phyloP scores from a whole-genome alignment of 2,329 filamentous ascomycete genomes.

The Aspergillus sp. region DNA sequence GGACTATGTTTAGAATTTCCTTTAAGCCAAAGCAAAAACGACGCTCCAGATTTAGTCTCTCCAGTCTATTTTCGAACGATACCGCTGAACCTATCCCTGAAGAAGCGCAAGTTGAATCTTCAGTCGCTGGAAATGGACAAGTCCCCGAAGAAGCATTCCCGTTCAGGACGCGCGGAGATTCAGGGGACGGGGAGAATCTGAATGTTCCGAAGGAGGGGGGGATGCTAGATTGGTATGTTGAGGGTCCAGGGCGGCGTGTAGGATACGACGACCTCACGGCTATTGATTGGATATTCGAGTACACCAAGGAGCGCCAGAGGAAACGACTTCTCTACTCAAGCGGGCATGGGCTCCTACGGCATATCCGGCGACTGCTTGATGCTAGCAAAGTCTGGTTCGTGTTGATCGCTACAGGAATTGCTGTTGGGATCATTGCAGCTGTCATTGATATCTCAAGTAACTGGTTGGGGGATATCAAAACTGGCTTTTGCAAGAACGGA shows the following conservation, averaged over 20 bases:
- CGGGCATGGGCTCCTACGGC: constrained; percentile 61
- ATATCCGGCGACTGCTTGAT: constrained; percentile 65
- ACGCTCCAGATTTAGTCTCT: constrained; percentile 30
- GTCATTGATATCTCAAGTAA: constrained; percentile 83
- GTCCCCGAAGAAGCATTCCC: constrained; percentile 18
- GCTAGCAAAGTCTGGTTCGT: constrained; percentile 87
- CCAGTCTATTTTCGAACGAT: constrained; percentile 28
- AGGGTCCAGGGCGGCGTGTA: constrained; percentile 79
- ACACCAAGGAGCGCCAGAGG: constrained; percentile 88
- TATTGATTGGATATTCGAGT: constrained; percentile 99
- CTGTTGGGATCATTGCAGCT: constrained; percentile 76
- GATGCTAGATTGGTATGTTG: constrained; percentile 70
- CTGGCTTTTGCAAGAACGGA: constrained; percentile 71
- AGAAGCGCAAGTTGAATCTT: constrained; percentile 12
- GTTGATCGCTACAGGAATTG: constrained; percentile 72
- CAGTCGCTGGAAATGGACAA: constrained; percentile 17
- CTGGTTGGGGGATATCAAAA: constrained; percentile 89
- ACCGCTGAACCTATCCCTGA: constrained; percentile 16
- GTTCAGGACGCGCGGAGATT: constrained; percentile 12
- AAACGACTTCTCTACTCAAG: constrained; percentile 65
- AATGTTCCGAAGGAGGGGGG: constrained; percentile 32
- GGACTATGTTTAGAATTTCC: constrained; percentile 21
- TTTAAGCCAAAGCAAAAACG: constrained; percentile 37
- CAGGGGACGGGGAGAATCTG: constrained; percentile 15
- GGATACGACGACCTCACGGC: constrained; percentile 94